Base-by-base conservation (phyloP, 192 early-diverging fungal species). In the Linderina pennispora region DNA sequence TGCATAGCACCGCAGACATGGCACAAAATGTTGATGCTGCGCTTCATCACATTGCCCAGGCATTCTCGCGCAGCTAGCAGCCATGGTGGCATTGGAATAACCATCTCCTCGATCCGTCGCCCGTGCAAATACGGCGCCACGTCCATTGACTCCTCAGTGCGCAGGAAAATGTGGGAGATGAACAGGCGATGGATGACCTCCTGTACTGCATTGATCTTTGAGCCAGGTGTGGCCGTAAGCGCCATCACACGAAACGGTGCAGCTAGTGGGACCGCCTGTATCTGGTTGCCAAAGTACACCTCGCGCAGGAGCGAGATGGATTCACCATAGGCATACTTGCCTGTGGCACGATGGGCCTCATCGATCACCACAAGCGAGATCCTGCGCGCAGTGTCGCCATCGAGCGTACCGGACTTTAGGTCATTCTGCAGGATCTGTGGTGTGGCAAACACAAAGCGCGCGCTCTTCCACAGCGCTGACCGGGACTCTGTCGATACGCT, bases 371-470 rank as follows among this genome's bases (percentile, higher is more conserved):
- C 16, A 31, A 76, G 75, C 0, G 67, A 58, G 31, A 96, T 72
- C 8, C 80, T 58, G 18, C 74, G 55, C 5, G 83, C 79, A 11
- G 84, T 53, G 11, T 57, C 58, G 8, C 33, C 20, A 24, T 36
- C 80, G 46, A 88, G 89, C 9, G 75, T 78, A 2, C 76, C 79
- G 0, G 63, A 50, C 4, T 76, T 72, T 17, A 97, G 48, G 49
- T 97, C 94, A 55, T 97, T 94, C 23, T 89, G 79, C 22, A 94
- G 57, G 14, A 87, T 77, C 56, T 97, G 89, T 1, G 94, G 91
- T 6, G 94, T 97, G 8, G 85, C 61, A 59, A 90, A 97, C 33
- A 93, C 85, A 25, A 91, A 84, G 4, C 87, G 72, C 25, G 86
- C 83, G 11, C 48, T 43, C 15, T 32, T 41, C 93, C 91, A 93